A percentile compares a stretch with the other conserved stretches of the same genome.
phyloP scores from a whole-genome alignment of 2,329 filamentous ascomycete species.

The Cordyceps tenuipes region DNA sequence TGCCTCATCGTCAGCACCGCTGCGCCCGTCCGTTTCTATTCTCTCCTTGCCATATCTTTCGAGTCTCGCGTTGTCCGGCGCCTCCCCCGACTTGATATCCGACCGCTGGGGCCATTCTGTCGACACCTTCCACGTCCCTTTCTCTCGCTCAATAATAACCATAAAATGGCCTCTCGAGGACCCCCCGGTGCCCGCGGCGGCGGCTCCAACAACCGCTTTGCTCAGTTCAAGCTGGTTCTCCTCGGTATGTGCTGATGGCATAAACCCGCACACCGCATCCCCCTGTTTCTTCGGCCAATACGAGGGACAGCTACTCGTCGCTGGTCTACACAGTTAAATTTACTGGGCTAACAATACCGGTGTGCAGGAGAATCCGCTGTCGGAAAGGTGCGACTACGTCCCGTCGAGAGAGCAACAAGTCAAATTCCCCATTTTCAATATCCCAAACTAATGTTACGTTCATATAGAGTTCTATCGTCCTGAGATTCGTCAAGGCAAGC shows the following conservation, averaged over 20 bases:
- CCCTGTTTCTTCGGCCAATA: no score
- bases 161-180: constrained; percentile 75
- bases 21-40: neutral
- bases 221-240: constrained; percentile 97
- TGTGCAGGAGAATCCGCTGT: constrained; percentile 87
- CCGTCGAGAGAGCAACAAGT: neutral
- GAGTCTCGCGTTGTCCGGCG: neutral
- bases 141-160: constrained; percentile 23
- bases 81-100: neutral
- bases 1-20: neutral
- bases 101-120: neutral
- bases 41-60: neutral
- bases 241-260: constrained; percentile 57
- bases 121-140: neutral
- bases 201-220: constrained; percentile 74
- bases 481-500: constrained; percentile 93
- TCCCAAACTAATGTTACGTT: constrained; percentile 16
- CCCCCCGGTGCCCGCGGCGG: constrained; percentile 52
- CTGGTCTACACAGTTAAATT: neutral
- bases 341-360: constrained; percentile 27
- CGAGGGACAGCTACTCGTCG: no score
- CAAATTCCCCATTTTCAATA: constrained; percentile 2
- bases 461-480: constrained; percentile 81
- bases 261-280: neutral
- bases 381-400: constrained; percentile 65